These are phyloP conservation scores for Nephelium lappaceum DNA, from an alignment of 345 rosid species.

Conservation along the genomic window DNA sequence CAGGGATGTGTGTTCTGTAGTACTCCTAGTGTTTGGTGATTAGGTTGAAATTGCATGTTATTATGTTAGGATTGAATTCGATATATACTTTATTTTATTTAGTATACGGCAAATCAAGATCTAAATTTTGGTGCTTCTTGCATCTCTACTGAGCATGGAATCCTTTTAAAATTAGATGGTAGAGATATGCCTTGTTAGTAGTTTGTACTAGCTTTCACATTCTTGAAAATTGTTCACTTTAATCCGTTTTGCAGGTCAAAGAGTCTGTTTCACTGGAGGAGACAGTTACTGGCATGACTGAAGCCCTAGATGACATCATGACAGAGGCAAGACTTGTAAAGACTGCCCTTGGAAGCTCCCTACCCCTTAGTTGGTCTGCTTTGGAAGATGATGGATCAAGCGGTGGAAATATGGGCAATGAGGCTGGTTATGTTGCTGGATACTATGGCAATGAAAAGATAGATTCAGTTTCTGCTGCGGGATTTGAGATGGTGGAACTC, in stretches of 20 bases:
- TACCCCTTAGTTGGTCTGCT: conserved; percentile 92
- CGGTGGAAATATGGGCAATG: conserved; percentile 28
- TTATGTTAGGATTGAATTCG: conserved; percentile 5
- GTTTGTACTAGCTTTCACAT: background rate
- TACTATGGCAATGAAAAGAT: conserved; percentile 52
- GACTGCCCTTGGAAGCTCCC: conserved; percentile 87
- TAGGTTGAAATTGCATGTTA: background rate
- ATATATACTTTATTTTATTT: background rate
- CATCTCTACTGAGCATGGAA: conserved; percentile 2
- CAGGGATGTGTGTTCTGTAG: background rate
- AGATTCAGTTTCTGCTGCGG: conserved; percentile 84
- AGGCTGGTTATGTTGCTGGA: conserved; percentile 15
- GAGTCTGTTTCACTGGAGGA: conserved; percentile 46
- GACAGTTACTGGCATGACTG: conserved; percentile 30
- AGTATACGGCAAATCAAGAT: background rate
- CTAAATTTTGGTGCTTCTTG: background rate
- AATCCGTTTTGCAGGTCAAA: conserved; percentile 51
- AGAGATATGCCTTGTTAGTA: background rate
- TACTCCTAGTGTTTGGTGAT: background rate
- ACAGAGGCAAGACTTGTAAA: conserved; percentile 77
- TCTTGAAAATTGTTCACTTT: background rate
- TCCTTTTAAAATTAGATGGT: conserved; percentile 4
- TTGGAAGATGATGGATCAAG: conserved; percentile 53
- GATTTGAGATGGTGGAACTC: conserved; percentile 97
- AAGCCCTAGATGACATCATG: conserved; percentile 58